Base-by-base conservation (phyloP, 163 green algal species). In the Scenedesmus sp. region DNA sequence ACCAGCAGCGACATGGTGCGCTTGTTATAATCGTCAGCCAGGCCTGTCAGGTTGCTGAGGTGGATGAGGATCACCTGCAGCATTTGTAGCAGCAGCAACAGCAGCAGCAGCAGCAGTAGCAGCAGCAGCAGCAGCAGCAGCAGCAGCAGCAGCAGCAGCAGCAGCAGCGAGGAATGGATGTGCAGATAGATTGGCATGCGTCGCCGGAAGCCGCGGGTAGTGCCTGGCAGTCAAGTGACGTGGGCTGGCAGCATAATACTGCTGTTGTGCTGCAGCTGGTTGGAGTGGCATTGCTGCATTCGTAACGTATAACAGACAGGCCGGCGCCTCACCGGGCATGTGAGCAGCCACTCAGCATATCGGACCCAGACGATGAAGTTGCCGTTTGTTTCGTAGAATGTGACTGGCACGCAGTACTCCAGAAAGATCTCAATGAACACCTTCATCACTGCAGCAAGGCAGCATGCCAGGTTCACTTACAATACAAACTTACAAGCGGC, bases 1-100 rank as follows among this genome's bases (percentile, higher is more conserved):
- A 97, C 94, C 18, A 97, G 91, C 83, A 97, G 92, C 0, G 60
- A 84, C 96, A 97, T 97, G 10, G 95, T 97, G 52, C 95, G 94
- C 67, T 95, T 96, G 91, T 88, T 96, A 89, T 97, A 97, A 20
- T 97, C 94, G 62, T 96, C 92, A 7, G 94, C 89, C 5, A 96
- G 79, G n/a, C 94, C 94, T 54, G 96, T 97, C 1, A 97, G 54
- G 88, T 97, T 97, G 84, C 92, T 95, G 13, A 97, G 90, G 79
- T 97, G 95, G 67, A 97, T 97, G 0, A 97, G 94, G 84, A 97
- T 96, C 12, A 97, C 95, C 93, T 96, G 93, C 54, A 86, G 1
- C 23, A 76, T 23, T 23, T n/a, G 2, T 2, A 57, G 73, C 34
- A 46, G 34, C 34, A 46, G 5, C 34, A 46, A 86, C 3, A 57